phyloP scores from a whole-genome alignment of 345 rosid species.

The Syzygium oleosum region DNA sequence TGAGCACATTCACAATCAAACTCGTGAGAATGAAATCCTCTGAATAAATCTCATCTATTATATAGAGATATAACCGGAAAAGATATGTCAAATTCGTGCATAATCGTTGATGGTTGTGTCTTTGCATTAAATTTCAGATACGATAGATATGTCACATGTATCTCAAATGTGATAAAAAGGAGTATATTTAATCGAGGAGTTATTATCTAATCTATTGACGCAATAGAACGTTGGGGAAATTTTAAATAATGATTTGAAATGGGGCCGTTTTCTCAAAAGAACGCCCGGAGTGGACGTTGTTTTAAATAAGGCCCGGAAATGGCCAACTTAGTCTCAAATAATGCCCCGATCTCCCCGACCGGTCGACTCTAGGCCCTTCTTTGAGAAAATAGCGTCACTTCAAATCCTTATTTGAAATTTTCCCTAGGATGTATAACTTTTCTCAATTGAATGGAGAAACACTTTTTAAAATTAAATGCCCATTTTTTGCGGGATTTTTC shows the following conservation, averaged over 20 bases:
- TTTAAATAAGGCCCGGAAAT: not conserved
- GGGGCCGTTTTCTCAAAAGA: not conserved
- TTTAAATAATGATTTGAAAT: not conserved
- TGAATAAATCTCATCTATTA: not conserved
- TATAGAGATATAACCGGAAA: not conserved
- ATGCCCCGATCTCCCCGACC: fast-evolving
- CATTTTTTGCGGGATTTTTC: not conserved
- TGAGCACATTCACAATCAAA: not conserved
- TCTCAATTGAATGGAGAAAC: not conserved
- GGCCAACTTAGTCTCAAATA: not conserved
- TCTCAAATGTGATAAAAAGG: not conserved
- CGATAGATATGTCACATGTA: not conserved
- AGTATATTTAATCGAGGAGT: not conserved
- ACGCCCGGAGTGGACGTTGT: not conserved
- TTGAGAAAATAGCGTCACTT: not conserved
- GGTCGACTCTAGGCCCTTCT: not conserved
- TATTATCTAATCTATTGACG: not conserved
- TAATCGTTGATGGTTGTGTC: not conserved
- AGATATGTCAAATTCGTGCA: not conserved
- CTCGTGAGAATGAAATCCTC: not conserved
- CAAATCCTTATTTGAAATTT: not conserved
- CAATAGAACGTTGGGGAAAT: not conserved
- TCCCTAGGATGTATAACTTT: not conserved
- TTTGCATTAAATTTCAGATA: not conserved
- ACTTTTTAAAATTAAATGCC: not conserved